Evolutionary conservation across 179 eudicot genomes (phyloP), one percentile per base, ranked within the genome.

Genomic region (Silene coronaria): DNA sequence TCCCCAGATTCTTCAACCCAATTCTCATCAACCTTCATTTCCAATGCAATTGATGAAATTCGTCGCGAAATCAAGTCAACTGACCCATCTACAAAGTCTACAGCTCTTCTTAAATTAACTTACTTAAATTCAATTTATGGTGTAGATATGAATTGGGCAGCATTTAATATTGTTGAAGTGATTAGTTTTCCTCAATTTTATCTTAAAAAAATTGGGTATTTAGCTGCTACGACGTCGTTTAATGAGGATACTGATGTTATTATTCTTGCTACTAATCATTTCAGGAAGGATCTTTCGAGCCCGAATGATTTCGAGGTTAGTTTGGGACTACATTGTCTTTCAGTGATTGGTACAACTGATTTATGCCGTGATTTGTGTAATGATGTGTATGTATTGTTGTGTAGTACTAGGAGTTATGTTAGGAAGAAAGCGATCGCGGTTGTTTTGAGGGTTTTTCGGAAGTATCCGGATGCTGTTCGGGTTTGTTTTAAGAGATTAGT

Each of bases 401-500:
- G 83, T 45, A 84, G 87, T 74, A 81, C 85, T 71, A 85, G 91
- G 72, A 22, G 13, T 38, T 83, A 79, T 77, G 86, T 92, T 32
- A 88, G 85, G 53, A 94, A 92, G 82, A 92, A 87, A 69, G 97
- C 91, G 0, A 81, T 89, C 38, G 87, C 92, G 1, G 79, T 87
- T 10, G 23, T 84, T 75, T 82, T 90, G 80, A 87, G 85, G 77
- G 80, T 94, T 79, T 94, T 92, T 70, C 72, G 55, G 14, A 77
- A 76, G 69, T 90, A 88, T 75, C 93, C 97, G 4, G 97, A 94
- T 83, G 81, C 91, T 0, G 94, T 94, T 73, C 85, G 92, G 82
- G 93, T 94, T 57, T 92, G 95, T 82, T 94, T 94, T 65, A 94
- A 90, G 85, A 75, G 92, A 36, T 80, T 94, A 65, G 98, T 94